Evolutionary conservation across 371 early-diverging fungal genomes (phyloP).

Genomic region (Mucor indicus): DNA sequence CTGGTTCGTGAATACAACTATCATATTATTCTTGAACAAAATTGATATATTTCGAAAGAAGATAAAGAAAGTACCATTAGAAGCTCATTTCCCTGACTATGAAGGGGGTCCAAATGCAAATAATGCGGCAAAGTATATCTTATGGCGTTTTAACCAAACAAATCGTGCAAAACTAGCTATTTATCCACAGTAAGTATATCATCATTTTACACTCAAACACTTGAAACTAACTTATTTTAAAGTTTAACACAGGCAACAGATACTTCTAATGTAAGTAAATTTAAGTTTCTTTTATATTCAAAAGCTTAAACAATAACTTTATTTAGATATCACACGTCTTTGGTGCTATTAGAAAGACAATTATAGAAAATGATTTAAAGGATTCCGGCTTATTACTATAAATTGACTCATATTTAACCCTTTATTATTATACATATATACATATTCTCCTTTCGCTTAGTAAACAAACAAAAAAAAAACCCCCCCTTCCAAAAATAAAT

Average conservation of each 20-base stretch:
- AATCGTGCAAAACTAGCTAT: conserved; percentile 74
- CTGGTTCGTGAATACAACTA: conserved; percentile 61
- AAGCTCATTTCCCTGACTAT: conserved; percentile 61
- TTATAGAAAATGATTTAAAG: conserved; percentile 57
- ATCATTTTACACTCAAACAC: not conserved
- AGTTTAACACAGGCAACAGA: conserved; percentile 75
- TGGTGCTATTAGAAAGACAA: conserved; percentile 67
- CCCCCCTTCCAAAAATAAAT: no score
- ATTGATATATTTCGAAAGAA: conserved; percentile 72
- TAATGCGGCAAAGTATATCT: conserved; percentile 77
- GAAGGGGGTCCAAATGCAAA: conserved; percentile 63
- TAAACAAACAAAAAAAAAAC: no score
- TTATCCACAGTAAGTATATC: conserved; percentile 67
- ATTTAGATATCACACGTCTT: conserved; percentile 49
- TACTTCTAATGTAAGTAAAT: conserved; percentile 5
- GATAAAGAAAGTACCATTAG: conserved; percentile 49
- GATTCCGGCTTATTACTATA: conserved; percentile 59
- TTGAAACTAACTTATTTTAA: not conserved
- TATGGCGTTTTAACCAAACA: conserved; percentile 74
- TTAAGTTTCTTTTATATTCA: not conserved
- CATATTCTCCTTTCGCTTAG: no score
- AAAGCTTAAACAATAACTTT: not conserved
- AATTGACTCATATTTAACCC: no score
- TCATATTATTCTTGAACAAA: conserved; percentile 82
- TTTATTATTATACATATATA: no score